A percentile compares a stretch with the other conserved stretches of the same genome.
These are phyloP conservation scores for Dalbergia oliveri DNA, from an alignment of 306 rosid genomes.

Conservation along the genomic window DNA sequence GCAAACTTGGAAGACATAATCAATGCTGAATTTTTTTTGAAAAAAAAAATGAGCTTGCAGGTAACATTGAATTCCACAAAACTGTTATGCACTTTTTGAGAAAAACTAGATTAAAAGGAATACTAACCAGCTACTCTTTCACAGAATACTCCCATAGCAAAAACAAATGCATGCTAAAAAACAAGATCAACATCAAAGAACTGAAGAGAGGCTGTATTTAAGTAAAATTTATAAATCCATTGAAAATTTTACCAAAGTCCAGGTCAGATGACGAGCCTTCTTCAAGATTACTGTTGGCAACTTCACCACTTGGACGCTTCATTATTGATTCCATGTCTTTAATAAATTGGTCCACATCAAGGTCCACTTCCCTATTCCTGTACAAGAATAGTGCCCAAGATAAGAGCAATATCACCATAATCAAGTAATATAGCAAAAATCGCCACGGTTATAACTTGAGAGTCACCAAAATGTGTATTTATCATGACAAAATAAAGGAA, in stretches of 20 bases:
- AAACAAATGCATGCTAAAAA: slow-evolving; percentile 1
- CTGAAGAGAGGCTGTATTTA: slow-evolving; percentile 4
- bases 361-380: slow-evolving; percentile 85
- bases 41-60: not conserved
- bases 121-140: not conserved
- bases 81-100: not conserved
- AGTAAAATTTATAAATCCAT: not conserved
- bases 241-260: slow-evolving; percentile 73
- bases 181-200: slow-evolving; percentile 12
- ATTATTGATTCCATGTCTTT: slow-evolving; percentile 81
- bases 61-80: not conserved
- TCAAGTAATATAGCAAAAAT: slow-evolving; percentile 18
- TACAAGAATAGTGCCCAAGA: slow-evolving; percentile 45
- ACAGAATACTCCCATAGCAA: slow-evolving; percentile 16
- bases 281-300: slow-evolving; percentile 56
- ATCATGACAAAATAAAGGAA: slow-evolving; percentile 24
- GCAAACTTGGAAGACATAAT: slow-evolving; percentile 12
- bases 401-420: slow-evolving; percentile 37
- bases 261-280: slow-evolving; percentile 83
- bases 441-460: slow-evolving; percentile 15
- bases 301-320: slow-evolving; percentile 63
- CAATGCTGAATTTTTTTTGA: not conserved
- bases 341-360: slow-evolving; percentile 76
- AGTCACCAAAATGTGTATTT: slow-evolving; percentile 17
- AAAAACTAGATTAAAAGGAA: not conserved